Evolutionary conservation across 1,284 basidiomycete genomes (phyloP).

Genomic region (Neotropicomus parvogracilis): DNA sequence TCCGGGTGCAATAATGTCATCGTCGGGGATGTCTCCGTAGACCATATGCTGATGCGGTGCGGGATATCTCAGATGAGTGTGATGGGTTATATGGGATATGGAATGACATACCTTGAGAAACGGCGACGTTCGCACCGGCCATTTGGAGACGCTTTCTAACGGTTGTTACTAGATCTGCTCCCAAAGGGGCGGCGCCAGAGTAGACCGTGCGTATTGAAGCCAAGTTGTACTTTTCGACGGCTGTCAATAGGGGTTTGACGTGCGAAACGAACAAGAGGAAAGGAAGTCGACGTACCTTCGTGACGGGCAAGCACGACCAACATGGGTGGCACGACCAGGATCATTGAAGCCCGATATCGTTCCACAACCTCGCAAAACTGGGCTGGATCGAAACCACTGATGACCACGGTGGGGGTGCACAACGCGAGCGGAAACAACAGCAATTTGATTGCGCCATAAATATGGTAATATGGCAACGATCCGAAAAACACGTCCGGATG

Average conservation of each 20-base stretch:
- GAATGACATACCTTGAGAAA: constrained; percentile 44
- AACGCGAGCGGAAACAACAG: constrained; percentile 58
- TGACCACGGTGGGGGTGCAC: constrained; percentile 63
- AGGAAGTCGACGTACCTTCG: constrained; percentile 41
- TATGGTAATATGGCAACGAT: constrained; percentile 53
- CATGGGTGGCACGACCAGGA: constrained; percentile 82
- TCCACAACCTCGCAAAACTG: constrained; percentile 66
- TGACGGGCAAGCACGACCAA: constrained; percentile 69
- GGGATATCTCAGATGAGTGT: background rate
- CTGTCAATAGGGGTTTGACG: constrained; percentile 29
- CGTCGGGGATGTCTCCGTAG: constrained; percentile 77
- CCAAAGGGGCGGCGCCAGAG: constrained; percentile 83
- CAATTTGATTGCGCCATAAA: constrained; percentile 56
- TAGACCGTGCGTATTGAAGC: constrained; percentile 57
- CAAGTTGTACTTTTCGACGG: constrained; percentile 70
- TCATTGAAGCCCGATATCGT: constrained; percentile 58
- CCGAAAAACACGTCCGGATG: constrained; percentile 50
- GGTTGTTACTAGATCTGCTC: constrained; percentile 53
- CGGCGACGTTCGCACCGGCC: constrained; percentile 33
- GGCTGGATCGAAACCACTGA: constrained; percentile 71
- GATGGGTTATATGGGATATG: background rate
- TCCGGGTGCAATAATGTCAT: constrained; percentile 45
- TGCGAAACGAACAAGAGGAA: background rate
- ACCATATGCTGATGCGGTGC: constrained; percentile 55
- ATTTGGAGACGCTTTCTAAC: constrained; percentile 40